Conservation (phyloP, 768 basidiomycete genomes). For the Russula brevipes region DNA sequence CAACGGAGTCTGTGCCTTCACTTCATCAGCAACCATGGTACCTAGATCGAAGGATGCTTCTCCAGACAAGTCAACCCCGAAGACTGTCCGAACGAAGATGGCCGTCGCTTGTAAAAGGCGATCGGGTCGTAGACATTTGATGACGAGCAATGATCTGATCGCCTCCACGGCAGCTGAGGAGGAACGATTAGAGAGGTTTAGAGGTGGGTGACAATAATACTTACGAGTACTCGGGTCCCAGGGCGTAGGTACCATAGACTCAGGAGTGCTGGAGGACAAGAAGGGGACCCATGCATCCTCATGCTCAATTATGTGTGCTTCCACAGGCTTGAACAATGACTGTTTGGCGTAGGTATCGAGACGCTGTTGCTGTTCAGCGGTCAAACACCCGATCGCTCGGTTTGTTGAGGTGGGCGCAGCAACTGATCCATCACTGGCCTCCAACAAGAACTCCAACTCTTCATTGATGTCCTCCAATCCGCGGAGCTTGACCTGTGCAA, state of each 20-base stretch:
- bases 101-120: constrained; percentile 81
- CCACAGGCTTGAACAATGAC: constrained; percentile 72
- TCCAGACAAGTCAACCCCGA: constrained; percentile 71
- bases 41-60: constrained; percentile 74
- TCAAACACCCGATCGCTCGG: constrained; percentile 46
- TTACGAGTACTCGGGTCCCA: constrained; percentile 77
- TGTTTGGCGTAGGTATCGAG: constrained; percentile 69
- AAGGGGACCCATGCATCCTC: constrained; percentile 68
- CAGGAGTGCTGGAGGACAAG: constrained; percentile 61
- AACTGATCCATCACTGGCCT: constrained; percentile 70
- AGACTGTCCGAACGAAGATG: constrained; percentile 66
- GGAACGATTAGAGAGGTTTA: constrained; percentile 21
- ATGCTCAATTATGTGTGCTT: constrained; percentile 53
- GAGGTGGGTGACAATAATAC: constrained; percentile 31
- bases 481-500: constrained; percentile 84
- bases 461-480: constrained; percentile 74
- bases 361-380: constrained; percentile 62
- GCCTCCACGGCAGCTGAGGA: constrained; percentile 62
- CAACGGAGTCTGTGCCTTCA: constrained; percentile 74
- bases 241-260: constrained; percentile 62
- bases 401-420: constrained; percentile 34
- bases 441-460: constrained; percentile 88
- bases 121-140: constrained; percentile 92
- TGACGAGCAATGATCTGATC: constrained; percentile 67
- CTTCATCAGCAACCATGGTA: constrained; percentile 72